These are phyloP conservation scores for Cystobasidium slooffiae DNA, from an alignment of 1,284 basidiomycete species.

Conservation along the genomic window DNA sequence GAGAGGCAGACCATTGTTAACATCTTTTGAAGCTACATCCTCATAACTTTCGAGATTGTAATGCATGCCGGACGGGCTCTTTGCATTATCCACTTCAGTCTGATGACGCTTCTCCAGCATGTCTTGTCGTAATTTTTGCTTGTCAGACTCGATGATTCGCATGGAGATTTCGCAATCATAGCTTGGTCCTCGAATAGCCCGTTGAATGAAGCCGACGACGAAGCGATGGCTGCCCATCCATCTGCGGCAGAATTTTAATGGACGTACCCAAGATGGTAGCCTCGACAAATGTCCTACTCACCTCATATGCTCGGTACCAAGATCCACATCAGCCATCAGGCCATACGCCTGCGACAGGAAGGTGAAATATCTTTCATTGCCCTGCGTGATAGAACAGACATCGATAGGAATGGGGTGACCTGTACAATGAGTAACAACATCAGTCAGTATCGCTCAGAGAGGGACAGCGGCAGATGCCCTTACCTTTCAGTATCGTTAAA, in stretches of 20 bases:
- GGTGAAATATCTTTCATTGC: conserved; percentile 70
- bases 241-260: conserved; percentile 66
- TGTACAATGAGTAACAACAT: conserved; percentile 51
- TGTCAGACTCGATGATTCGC: conserved; percentile 73
- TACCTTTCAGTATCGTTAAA: conserved; percentile 86
- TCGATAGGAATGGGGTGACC: conserved; percentile 76
- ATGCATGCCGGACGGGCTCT: no score
- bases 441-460: no score
- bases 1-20: conserved; percentile 58
- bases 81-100: neutral
- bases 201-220: conserved; percentile 74
- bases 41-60: neutral
- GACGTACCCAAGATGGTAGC: neutral
- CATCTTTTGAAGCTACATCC: conserved; percentile 12
- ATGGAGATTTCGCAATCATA: conserved; percentile 73
- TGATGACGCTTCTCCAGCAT: conserved; percentile 9
- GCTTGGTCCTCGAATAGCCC: conserved; percentile 59
- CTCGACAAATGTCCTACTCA: conserved; percentile 16
- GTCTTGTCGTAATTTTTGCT: conserved; percentile 54
- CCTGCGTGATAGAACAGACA: conserved; percentile 77
- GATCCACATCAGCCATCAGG: conserved; percentile 87
- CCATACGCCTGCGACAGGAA: conserved; percentile 89
- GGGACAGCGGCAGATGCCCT: neutral
- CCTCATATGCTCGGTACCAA: conserved; percentile 59
- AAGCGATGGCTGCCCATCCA: conserved; percentile 96